Evolutionary conservation across 1,284 basidiomycete genomes (phyloP).

Genomic region (Mycena citricolor): DNA sequence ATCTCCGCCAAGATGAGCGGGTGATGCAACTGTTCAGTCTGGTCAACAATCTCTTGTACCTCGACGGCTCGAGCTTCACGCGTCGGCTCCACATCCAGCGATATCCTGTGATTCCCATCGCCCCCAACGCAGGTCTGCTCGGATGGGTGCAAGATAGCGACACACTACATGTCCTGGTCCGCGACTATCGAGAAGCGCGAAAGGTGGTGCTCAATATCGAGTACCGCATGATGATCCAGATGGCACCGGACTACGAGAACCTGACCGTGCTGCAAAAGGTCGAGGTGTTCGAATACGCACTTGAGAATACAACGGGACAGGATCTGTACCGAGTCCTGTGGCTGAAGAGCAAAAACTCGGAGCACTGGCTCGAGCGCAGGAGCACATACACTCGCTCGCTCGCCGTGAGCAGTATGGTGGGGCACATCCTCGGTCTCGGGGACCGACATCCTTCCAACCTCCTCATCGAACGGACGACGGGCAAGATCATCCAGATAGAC

Average conservation of each 20-base stretch:
- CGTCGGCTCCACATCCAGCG: slow-evolving; percentile 93
- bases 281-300: slow-evolving; percentile 98
- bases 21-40: slow-evolving; percentile 99
- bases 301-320: slow-evolving; percentile 98
- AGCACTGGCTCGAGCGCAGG: slow-evolving; percentile 96
- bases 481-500: slow-evolving; percentile 97
- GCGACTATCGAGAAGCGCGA: slow-evolving; percentile 91
- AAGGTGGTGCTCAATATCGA: slow-evolving; percentile 99
- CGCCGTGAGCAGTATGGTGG: slow-evolving; percentile 95
- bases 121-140: slow-evolving; percentile 92
- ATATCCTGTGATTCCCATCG: slow-evolving; percentile 93
- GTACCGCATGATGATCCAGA: slow-evolving; percentile 98
- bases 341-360: slow-evolving; percentile 94
- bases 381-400: slow-evolving; percentile 97
- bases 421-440: slow-evolving; percentile 97
- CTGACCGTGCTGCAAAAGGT: slow-evolving; percentile 96
- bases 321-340: slow-evolving; percentile 98
- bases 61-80: slow-evolving; percentile 96
- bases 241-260: slow-evolving; percentile 99
- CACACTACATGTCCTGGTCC: slow-evolving; percentile 96
- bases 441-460: slow-evolving; percentile 98
- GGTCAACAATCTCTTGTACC: slow-evolving; percentile 92
- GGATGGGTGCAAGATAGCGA: slow-evolving; percentile 98
- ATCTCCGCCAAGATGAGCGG: slow-evolving; percentile 97
- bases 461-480: slow-evolving; percentile 88